Evolutionary conservation across 2,329 filamentous ascomycete species (phyloP).

Genomic region (Aureobasidium sp.): DNA sequence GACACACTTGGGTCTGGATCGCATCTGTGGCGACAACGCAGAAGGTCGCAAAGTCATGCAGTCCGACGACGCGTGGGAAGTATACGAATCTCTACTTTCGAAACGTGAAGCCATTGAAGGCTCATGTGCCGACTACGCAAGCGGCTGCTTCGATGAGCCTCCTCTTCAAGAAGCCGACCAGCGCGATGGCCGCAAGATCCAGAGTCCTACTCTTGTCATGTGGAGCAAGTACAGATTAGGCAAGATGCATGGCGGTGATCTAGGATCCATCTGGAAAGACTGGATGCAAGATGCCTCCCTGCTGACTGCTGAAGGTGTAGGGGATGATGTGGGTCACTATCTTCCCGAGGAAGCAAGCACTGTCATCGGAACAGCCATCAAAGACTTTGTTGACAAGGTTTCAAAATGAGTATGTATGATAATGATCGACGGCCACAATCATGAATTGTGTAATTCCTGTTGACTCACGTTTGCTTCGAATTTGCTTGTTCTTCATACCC

Average conservation of each 20-base stretch:
- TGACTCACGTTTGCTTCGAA: background rate
- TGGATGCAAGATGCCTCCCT: conserved; percentile 36
- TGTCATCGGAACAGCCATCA: conserved; percentile 25
- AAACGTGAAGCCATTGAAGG: conserved; percentile 37
- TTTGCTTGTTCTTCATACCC: background rate
- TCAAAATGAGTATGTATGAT: background rate
- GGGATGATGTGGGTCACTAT: conserved; percentile 39
- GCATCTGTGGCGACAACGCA: conserved; percentile 24
- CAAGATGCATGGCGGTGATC: conserved; percentile 34
- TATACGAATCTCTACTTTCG: conserved; percentile 40
- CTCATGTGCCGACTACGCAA: conserved; percentile 43
- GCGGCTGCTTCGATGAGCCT: conserved; percentile 38
- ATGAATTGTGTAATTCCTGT: background rate
- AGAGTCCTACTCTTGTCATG: conserved; percentile 37
- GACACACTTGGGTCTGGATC: conserved; percentile 29
- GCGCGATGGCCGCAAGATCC: conserved; percentile 37
- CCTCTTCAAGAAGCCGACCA: conserved; percentile 41
- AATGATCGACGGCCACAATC: background rate
- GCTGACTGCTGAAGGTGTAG: conserved; percentile 28
- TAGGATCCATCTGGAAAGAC: conserved; percentile 37
- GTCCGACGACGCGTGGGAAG: conserved; percentile 35
- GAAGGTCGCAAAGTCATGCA: conserved; percentile 26
- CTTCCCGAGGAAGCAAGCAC: conserved; percentile 41
- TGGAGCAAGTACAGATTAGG: conserved; percentile 40
- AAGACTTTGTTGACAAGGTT: conserved; percentile 19